Evolutionary conservation across 1,139 yeast genomes (phyloP), one percentile per base, ranked within the genome.

Genomic region (Candida pseudocylindracea): DNA sequence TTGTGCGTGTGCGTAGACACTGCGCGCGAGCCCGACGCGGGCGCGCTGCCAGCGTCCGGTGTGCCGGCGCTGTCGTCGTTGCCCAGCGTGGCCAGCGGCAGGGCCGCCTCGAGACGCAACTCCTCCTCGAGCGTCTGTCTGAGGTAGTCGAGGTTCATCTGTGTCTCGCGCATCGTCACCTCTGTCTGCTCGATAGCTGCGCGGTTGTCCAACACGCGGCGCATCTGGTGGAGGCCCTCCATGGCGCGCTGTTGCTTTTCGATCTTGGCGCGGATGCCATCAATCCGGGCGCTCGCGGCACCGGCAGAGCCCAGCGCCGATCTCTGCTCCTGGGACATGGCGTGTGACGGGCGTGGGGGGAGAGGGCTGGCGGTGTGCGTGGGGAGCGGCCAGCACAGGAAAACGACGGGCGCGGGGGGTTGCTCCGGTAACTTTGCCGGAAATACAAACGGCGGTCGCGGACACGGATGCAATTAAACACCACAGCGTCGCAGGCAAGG

Each of bases 141-240:
- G 39, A 88, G 63, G 44, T 85, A 88, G 42, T 80, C 88, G 41
- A 88, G 78, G 52, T 85, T 85, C 40, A 80, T 72, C 45, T 81
- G 85, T 2, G 95, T 85, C 45, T 88, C 96, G 39, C 91, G 62
- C 42, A 88, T 83, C 45, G 75, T 81, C 28, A 85, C 72, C 51
- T 81, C 85, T 57, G 96, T 85, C 48, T 78, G 71, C 47, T 81
- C 93, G 43, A 85, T 83, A 33, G 85, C 94, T 40, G 68, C 71
- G 13, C 74, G 60, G 51, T 88, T 88, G 40, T 60, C 53, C 13
- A 96, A 80, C 40, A 71, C 72, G 48, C 70, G 72, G 49, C 80
- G 74, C 54, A 88, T 60, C 37, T 75, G 65, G 38, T 75, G 72
- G 37, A 92, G 88, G 34, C 95, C 96, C 41, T 72, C 75, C 34